Evolutionary conservation across 2,329 filamentous ascomycete species (phyloP).

Genomic region (Pestalotiopsis sp.): DNA sequence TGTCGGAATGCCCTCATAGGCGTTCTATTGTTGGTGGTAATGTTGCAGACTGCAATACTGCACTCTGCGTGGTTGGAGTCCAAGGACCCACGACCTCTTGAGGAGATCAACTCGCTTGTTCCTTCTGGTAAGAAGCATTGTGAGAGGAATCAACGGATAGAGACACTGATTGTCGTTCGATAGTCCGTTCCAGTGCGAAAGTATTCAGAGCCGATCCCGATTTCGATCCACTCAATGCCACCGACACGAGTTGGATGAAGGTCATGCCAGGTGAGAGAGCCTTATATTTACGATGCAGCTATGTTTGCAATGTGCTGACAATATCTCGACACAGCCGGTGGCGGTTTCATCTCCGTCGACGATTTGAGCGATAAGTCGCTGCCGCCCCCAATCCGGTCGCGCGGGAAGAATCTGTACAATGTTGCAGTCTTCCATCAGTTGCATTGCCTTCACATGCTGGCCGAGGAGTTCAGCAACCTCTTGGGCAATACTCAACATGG

Average conservation of each 20-base stretch:
- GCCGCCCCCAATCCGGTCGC: not conserved
- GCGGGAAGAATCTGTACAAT: not conserved
- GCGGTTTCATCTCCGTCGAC: not conserved
- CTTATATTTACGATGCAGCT: too few relatives aligned
- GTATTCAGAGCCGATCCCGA: not conserved
- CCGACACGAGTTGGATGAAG: not conserved
- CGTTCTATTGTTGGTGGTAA: not conserved
- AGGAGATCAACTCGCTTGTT: not conserved
- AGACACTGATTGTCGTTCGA: not conserved
- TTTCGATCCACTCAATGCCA: not conserved
- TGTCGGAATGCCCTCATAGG: not conserved
- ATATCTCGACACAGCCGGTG: not conserved
- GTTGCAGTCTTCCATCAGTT: not conserved
- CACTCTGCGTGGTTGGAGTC: not conserved
- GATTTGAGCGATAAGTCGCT: not conserved
- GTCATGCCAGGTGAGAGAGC: not conserved
- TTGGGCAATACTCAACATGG: not conserved
- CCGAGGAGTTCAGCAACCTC: not conserved
- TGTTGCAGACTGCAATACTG: not conserved
- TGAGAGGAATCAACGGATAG: not conserved
- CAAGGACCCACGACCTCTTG: not conserved
- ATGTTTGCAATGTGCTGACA: not conserved
- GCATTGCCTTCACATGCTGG: not conserved
- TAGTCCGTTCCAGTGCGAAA: not conserved
- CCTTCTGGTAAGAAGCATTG: not conserved